phyloP scores from a whole-genome alignment of 805 yeast species.

The Ogataea zsoltii region DNA sequence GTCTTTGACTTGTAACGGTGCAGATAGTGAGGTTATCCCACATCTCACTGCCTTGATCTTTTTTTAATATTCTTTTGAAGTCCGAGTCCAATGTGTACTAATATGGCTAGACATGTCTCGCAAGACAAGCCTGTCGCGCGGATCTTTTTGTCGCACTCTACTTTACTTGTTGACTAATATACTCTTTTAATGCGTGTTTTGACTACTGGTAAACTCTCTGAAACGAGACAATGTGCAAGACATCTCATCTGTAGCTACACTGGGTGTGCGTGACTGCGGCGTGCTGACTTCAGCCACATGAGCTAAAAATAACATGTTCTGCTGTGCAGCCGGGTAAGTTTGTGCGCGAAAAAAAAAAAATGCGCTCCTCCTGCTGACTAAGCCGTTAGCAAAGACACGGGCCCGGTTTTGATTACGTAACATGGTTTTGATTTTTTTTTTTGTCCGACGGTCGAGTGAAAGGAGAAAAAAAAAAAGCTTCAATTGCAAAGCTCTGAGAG shows the following conservation, averaged over 20 bases:
- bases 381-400: too few relatives aligned
- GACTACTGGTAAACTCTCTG: not conserved
- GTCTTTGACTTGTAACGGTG: conserved; percentile 15
- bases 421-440: too few relatives aligned
- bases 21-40: not conserved
- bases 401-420: not conserved
- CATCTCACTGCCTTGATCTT: not conserved
- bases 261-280: conserved; percentile 3
- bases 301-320: not conserved
- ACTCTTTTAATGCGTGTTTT: conserved; percentile 2
- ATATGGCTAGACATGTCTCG: not conserved
- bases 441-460: too few relatives aligned
- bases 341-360: not conserved
- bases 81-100: conserved; percentile 5
- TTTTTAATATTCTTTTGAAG: conserved; percentile 1
- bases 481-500: not conserved
- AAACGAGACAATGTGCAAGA: not conserved
- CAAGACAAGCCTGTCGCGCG: not conserved
- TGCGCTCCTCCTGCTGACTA: not conserved
- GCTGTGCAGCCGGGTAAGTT: too few relatives aligned
- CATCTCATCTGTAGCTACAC: not conserved
- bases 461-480: not conserved
- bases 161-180: conserved; percentile 1
- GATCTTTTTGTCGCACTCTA: not conserved
- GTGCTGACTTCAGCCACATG: conserved; percentile 7